A percentile compares a stretch with the other conserved stretches of the same genome.
These are phyloP conservation scores for Microsporum audouinii DNA, from an alignment of 2,329 filamentous ascomycete genomes.

Conservation along the genomic window DNA sequence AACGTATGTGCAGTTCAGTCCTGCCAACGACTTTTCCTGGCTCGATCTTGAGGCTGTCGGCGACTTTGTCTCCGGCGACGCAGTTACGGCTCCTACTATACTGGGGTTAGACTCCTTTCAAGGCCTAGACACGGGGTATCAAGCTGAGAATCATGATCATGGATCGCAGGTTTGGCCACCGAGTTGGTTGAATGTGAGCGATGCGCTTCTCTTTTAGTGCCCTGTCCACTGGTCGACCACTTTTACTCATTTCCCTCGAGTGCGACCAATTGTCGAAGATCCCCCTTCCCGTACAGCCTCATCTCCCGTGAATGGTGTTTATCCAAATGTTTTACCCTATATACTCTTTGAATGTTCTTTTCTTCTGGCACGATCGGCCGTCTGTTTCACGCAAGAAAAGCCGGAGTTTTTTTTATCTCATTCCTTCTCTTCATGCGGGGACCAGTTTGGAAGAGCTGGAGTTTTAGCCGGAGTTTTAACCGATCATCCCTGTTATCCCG, in stretches of 20 bases:
- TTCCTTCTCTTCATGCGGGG: not conserved
- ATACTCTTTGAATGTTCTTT: not conserved
- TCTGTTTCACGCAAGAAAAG: not conserved
- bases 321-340: not conserved
- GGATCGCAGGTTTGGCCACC: not conserved
- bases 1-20: constrained; percentile 32
- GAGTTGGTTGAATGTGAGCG: not conserved
- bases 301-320: not conserved
- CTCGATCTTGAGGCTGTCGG: constrained; percentile 49
- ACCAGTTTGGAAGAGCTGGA: not conserved
- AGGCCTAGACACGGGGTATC: not conserved
- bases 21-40: constrained; percentile 51
- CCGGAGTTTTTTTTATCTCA: not conserved
- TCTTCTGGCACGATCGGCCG: not conserved
- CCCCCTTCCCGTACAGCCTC: not conserved
- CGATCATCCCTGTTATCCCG: not conserved
- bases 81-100: constrained; percentile 16
- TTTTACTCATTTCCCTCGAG: not conserved
- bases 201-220: not conserved
- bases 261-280: not conserved
- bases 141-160: not conserved
- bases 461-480: not conserved
- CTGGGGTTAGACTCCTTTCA: constrained; percentile 27
- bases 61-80: constrained; percentile 42
- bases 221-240: not conserved